phyloP scores from a whole-genome alignment of 129 eudicot genomes.

The Flaveria sonorensis region DNA sequence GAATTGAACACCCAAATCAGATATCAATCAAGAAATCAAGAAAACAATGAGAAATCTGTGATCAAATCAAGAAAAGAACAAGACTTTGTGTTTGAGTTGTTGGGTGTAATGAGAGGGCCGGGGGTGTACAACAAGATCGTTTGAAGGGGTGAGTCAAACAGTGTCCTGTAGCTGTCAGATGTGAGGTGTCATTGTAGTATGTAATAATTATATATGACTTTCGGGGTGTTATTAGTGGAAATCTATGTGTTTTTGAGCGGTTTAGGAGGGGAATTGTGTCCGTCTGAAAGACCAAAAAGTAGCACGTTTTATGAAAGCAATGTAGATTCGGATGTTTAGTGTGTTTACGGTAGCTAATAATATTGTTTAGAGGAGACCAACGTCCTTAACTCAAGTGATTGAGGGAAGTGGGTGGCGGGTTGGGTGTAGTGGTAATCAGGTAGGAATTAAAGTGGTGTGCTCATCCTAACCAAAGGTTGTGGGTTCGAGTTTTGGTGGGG shows the following conservation, averaged over 20 bases:
- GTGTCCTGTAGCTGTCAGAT: constrained; percentile 38
- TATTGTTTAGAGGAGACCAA: too few species aligned
- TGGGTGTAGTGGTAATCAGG: too few species aligned
- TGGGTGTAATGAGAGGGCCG: constrained; percentile 26
- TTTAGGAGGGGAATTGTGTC: constrained; percentile 23
- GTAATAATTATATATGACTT: neutral
- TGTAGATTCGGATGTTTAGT: neutral
- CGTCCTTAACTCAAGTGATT: too few species aligned
- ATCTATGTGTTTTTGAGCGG: neutral
- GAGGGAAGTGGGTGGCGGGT: too few species aligned
- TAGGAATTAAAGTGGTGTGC: too few species aligned
- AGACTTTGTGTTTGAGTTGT: constrained; percentile 26
- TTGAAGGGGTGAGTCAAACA: constrained; percentile 24
- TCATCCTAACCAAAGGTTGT: too few species aligned
- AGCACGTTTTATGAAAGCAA: constrained; percentile 31
- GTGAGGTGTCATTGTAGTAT: constrained; percentile 9
- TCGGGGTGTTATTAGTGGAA: constrained; percentile 9
- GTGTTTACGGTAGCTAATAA: too few species aligned
- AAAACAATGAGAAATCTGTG: neutral
- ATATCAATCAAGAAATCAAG: constrained; percentile 22
- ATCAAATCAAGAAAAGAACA: constrained; percentile 30
- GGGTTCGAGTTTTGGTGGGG: too few species aligned
- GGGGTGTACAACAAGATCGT: constrained; percentile 37
- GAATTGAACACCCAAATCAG: constrained; percentile 7
- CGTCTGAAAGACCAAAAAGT: constrained; percentile 22